Conservation (phyloP, 1,139 yeast genomes). For the Entelexis paramagnoliae region DNA sequence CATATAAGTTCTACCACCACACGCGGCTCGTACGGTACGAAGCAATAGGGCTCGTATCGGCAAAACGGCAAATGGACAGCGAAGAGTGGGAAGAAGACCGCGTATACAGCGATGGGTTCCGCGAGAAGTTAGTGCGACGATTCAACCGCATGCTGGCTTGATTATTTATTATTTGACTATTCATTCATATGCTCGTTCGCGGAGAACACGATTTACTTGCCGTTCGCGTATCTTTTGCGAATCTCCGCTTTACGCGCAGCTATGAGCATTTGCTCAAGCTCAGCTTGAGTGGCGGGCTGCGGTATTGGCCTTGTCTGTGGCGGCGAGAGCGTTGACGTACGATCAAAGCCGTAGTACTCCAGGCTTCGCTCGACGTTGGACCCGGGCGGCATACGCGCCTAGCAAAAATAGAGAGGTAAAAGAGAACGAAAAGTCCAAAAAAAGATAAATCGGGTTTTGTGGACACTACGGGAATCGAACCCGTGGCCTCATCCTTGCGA, state of each 20-base stretch:
- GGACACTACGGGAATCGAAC: constrained; percentile 22
- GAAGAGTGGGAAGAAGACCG: constrained; percentile 35
- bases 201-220: no score
- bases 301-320: not conserved
- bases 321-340: not conserved
- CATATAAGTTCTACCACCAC: constrained; percentile 47
- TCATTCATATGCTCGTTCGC: no score
- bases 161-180: not conserved
- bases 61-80: constrained; percentile 52
- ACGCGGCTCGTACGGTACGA: constrained; percentile 49
- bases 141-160: not conserved
- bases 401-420: not conserved
- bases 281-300: constrained; percentile 7
- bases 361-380: not conserved
- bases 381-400: not conserved
- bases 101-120: constrained; percentile 25
- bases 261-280: constrained; percentile 8
- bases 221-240: constrained; percentile 2
- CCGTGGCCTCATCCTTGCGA: constrained; percentile 18
- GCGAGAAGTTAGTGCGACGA: constrained; percentile 7
- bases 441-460: not conserved
- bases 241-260: constrained; percentile 12
- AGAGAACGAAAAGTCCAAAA: not conserved
- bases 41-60: constrained; percentile 64
- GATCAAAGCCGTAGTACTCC: constrained; percentile 8